These are phyloP conservation scores for Penicillium pancosmium DNA, from an alignment of 495 filamentous ascomycete species.

Conservation along the genomic window DNA sequence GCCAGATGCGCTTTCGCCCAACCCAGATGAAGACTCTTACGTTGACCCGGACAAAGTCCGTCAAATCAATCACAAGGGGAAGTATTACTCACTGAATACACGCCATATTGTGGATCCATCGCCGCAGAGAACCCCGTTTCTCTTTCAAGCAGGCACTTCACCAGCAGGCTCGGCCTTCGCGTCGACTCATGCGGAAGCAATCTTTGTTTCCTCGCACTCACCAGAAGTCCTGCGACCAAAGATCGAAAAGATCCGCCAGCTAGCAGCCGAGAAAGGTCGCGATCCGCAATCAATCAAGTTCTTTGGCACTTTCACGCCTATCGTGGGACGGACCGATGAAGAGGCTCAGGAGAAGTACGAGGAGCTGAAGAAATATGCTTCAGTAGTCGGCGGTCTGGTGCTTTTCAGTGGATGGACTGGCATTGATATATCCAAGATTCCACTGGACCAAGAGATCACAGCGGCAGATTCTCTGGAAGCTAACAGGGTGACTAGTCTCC, in stretches of 20 bases:
- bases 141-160: constrained; percentile 67
- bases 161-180: constrained; percentile 60
- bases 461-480: constrained; percentile 54
- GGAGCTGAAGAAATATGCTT: constrained; percentile 54
- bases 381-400: constrained; percentile 57
- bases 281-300: constrained; percentile 61
- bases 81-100: constrained; percentile 56
- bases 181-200: constrained; percentile 62
- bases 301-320: constrained; percentile 60
- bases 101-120: constrained; percentile 61
- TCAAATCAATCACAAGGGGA: constrained; percentile 60
- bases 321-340: constrained; percentile 59
- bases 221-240: constrained; percentile 53
- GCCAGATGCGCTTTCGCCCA: constrained; percentile 51
- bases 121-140: constrained; percentile 63
- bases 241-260: constrained; percentile 55
- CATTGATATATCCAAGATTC: constrained; percentile 60
- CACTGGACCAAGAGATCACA: constrained; percentile 58
- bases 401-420: constrained; percentile 66
- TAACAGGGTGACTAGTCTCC: constrained; percentile 52
- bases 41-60: constrained; percentile 58
- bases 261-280: constrained; percentile 53
- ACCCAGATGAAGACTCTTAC: constrained; percentile 54
- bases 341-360: constrained; percentile 57
- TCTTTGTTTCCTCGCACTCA: constrained; percentile 62